These are phyloP conservation scores for Sarocladium strictum DNA, from an alignment of 2,329 filamentous ascomycete genomes.

Conservation along the genomic window DNA sequence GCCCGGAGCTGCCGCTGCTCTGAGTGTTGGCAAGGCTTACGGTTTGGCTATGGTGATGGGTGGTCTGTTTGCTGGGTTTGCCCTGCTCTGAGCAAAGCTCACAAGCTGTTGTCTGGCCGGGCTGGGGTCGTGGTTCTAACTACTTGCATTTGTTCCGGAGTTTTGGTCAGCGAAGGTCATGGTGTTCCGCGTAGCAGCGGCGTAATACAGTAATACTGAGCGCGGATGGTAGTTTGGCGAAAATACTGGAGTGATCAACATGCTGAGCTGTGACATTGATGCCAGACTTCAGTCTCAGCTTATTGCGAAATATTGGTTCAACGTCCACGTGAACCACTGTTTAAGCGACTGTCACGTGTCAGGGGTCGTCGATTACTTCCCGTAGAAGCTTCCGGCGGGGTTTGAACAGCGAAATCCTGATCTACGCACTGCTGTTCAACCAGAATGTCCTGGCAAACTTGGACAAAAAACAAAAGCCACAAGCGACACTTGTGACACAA, in stretches of 20 bases:
- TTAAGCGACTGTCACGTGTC: too few species aligned
- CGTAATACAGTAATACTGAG: slow-evolving; percentile 9
- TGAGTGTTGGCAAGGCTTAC: slow-evolving; percentile 30
- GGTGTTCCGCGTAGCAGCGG: background rate
- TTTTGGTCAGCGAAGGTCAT: slow-evolving; percentile 4
- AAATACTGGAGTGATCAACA: background rate
- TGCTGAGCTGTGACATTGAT: background rate
- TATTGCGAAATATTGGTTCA: too few species aligned
- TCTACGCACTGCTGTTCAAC: too few species aligned
- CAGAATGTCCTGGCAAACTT: too few species aligned
- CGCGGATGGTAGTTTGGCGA: background rate
- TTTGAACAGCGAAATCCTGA: too few species aligned
- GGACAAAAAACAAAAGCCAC: too few species aligned
- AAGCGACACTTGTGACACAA: too few species aligned
- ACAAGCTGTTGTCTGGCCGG: background rate
- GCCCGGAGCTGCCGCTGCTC: slow-evolving; percentile 20
- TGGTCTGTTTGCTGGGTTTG: slow-evolving; percentile 34
- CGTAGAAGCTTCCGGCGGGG: too few species aligned
- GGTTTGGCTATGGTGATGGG: slow-evolving; percentile 32
- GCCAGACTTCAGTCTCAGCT: too few species aligned
- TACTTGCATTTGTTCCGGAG: slow-evolving; percentile 5
- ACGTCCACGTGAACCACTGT: background rate
- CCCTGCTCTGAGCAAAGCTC: slow-evolving; percentile 26
- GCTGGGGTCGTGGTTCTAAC: background rate
- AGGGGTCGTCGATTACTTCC: too few species aligned